phyloP scores from a whole-genome alignment of 176 grass and related monocot genomes.

The Ensete ventricosum region DNA sequence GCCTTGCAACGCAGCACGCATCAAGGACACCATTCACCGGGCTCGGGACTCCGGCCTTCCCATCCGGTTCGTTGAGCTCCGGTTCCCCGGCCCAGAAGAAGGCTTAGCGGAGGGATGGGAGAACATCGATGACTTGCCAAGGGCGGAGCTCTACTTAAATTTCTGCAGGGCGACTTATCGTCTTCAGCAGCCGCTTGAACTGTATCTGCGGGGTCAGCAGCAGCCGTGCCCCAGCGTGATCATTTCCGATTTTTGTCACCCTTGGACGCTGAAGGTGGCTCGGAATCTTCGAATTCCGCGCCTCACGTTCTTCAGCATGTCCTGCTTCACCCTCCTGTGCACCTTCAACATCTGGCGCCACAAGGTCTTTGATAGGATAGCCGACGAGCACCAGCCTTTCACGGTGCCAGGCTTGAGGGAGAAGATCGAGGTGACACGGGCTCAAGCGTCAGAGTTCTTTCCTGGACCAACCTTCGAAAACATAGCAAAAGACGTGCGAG shows the following conservation, averaged over 20 bases:
- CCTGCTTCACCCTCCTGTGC: conserved; percentile 32
- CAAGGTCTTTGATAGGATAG: conserved; percentile 26
- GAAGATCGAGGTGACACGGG: conserved; percentile 23
- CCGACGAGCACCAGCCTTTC: conserved; percentile 24
- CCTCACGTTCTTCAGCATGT: conserved; percentile 40
- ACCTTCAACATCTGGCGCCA: conserved; percentile 27
- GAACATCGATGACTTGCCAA: conserved; percentile 29
- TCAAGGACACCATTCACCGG: conserved; percentile 30
- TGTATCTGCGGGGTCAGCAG: background rate
- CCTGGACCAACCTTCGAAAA: background rate
- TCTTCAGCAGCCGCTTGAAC: conserved; percentile 29
- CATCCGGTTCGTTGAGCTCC: conserved; percentile 16
- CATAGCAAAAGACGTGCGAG: background rate
- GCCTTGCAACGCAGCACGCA: conserved; percentile 20
- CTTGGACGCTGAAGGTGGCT: conserved; percentile 34
- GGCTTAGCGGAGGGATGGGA: conserved; percentile 44
- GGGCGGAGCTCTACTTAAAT: background rate
- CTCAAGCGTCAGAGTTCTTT: conserved; percentile 27
- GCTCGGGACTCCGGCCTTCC: background rate
- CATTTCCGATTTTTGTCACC: conserved; percentile 41
- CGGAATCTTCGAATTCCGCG: conserved; percentile 25
- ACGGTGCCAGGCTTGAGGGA: conserved; percentile 30
- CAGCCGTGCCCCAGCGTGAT: conserved; percentile 26
- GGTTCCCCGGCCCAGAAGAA: conserved; percentile 26
- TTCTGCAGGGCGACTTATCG: conserved; percentile 28